phyloP scores from a whole-genome alignment of 495 filamentous ascomycete genomes.

The Aspergillus leporis region DNA sequence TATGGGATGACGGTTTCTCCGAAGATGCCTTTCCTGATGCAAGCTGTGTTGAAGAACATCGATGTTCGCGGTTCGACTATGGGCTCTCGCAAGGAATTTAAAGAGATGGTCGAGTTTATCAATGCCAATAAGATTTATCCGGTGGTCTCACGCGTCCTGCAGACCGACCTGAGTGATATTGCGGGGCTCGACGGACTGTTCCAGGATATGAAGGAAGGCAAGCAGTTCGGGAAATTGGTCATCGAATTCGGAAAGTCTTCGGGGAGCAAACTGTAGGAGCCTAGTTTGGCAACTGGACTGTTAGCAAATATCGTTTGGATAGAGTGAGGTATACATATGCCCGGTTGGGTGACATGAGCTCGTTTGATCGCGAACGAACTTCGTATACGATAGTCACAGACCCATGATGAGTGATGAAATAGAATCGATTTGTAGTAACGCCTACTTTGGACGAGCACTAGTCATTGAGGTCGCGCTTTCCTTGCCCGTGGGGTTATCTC shows the following conservation, averaged over 20 bases:
- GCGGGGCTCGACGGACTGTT: slow-evolving; percentile 67
- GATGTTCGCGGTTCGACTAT: slow-evolving; percentile 73
- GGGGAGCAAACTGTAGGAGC: slow-evolving; percentile 43
- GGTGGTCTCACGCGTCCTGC: slow-evolving; percentile 61
- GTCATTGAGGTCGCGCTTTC: slow-evolving; percentile 7
- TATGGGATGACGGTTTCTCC: slow-evolving; percentile 81
- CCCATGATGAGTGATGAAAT: not conserved
- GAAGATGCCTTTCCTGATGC: slow-evolving; percentile 70
- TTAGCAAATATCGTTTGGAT: not conserved
- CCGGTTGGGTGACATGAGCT: not conserved
- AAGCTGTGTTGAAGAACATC: slow-evolving; percentile 72
- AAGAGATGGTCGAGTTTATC: slow-evolving; percentile 76
- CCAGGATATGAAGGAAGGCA: slow-evolving; percentile 72
- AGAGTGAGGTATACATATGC: not conserved
- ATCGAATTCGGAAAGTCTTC: slow-evolving; percentile 50
- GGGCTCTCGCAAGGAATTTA: slow-evolving; percentile 74
- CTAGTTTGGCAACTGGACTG: not conserved
- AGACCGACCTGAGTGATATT: slow-evolving; percentile 62
- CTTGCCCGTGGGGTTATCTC: not conserved
- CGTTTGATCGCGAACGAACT: not conserved
- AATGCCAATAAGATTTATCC: slow-evolving; percentile 61
- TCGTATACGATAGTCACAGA: not conserved
- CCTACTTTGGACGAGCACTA: not conserved
- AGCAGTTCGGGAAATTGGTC: slow-evolving; percentile 78
- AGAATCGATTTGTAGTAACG: not conserved